A percentile compares a stretch with the other conserved stretches of the same genome.
phyloP scores from a whole-genome alignment of 2,329 filamentous ascomycete species.

The Thelonectria discophora region DNA sequence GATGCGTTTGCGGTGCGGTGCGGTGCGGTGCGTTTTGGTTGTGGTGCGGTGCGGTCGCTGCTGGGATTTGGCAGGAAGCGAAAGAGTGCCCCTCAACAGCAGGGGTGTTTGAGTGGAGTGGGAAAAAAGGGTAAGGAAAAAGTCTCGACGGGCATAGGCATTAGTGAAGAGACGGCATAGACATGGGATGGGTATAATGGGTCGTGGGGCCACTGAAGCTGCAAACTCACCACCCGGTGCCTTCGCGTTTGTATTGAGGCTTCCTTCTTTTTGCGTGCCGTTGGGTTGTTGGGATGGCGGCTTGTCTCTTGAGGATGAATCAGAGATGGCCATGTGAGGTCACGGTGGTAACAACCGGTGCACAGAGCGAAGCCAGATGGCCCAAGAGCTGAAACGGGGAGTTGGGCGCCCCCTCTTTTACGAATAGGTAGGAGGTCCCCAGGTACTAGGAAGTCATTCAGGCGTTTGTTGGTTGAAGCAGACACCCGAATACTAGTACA shows the following conservation, averaged over 20 bases:
- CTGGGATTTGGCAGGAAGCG: slow-evolving; percentile 39
- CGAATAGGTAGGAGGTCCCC: no score
- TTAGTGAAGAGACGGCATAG: neutral
- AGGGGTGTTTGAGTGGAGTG: slow-evolving; percentile 35
- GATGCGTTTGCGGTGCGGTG: no score
- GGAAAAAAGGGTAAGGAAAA: slow-evolving; percentile 4
- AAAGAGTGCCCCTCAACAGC: slow-evolving; percentile 42
- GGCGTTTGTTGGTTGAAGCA: no score
- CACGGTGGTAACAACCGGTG: neutral
- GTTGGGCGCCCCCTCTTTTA: neutral
- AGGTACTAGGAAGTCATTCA: no score
- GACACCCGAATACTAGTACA: no score
- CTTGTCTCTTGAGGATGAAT: no score
- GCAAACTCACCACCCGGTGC: slow-evolving; percentile 10
- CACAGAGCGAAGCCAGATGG: neutral
- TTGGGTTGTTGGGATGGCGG: neutral
- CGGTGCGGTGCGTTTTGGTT: no score
- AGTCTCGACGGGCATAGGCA: slow-evolving; percentile 5
- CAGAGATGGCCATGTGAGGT: neutral
- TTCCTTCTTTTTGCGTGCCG: neutral
- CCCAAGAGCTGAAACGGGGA: slow-evolving; percentile 1
- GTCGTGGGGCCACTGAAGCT: slow-evolving; percentile 38
- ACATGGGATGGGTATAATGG: slow-evolving; percentile 16
- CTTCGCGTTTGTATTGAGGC: slow-evolving; percentile 7
- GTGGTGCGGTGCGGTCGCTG: slow-evolving; percentile 21